Base-by-base conservation (phyloP, 1,139 yeast species). In the Arxiozyma heterogenica region DNA sequence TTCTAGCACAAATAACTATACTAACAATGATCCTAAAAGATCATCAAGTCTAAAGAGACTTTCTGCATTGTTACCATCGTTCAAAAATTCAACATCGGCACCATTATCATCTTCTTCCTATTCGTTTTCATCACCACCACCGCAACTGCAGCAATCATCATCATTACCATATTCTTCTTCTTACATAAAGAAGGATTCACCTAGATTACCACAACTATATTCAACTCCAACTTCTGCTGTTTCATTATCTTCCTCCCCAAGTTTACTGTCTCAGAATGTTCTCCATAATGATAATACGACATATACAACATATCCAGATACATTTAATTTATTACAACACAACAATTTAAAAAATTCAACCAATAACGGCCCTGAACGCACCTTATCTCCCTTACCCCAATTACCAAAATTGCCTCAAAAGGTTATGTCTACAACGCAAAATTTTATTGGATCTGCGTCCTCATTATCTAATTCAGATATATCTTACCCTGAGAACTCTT, bases 21-120 rank as follows among this genome's bases (percentile, higher is more conserved):
- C 1, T 34, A 38, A 38, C 18, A 48, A 41, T 25, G 41, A 58
- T n/a, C 55, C 50, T 3, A 41, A 57, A 23, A 56, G 65, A 52
- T 53, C 58, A 7, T 58, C 67, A 20, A 61, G 65, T 51, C 55
- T 63, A 23, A 62, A 59, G 46, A 61, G 57, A 42, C 12, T 48
- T 12, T 41, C 52, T 39, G 49, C 20, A 23, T 38, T 52, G 20
- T 30, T 48, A n/a, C 41, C 51, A 30, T 41, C 18, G 49, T 48
- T 41, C 27, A 43, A 44, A 41, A 48, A 44, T 45, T 34, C n/a
- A 12, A 15, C n/a, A 34, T 15, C 39, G 8, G 1, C 39, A 34
- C n/a, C 39, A 12, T 3, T 8, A 34, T 15, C 30, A 2, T 27
- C 30, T 27, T 27, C 30, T 27, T 27, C 30, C 30, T 6, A 27